Base-by-base conservation (phyloP, 331 rosid genomes). In the Pyracantha coccinea region DNA sequence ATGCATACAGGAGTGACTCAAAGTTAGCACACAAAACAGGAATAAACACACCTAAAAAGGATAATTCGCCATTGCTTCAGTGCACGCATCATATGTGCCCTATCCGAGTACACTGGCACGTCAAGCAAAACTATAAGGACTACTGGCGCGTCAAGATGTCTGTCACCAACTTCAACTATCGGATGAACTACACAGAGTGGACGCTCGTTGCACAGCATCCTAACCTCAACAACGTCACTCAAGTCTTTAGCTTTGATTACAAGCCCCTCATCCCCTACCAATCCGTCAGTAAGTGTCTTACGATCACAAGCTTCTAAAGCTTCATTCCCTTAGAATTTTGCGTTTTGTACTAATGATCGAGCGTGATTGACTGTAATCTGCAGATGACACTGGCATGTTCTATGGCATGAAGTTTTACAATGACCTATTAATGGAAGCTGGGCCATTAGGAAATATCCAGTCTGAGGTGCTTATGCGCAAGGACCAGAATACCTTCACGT, bases 321-420 rank as follows among this genome's bases (percentile, higher is more conserved):
- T 28, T 15, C 35, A 7, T 14, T 15, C 1, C 4, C 33, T 61
- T 0, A 1, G 66, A 61, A 28, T 58, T 24, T 12, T 53, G 25
- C 16, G 29, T 63, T 61, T 60, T 8, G 8, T 12, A 23, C 19
- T 70, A 4, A 77, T 14, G 64, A 29, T 11, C 14, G 27, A 50
- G n/a, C 24, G 5, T 8, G 25, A 71, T 70, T 61, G 60, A 20
- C 63, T 79, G 54, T 77, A 66, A 31, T 66, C 14, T 84, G 87
- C 94, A 93, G 98, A 93, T 88, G 98, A 93, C 73, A 93, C 98
- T 32, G 97, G 92, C 25, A 91, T 91, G 97, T 93, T 93, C 81
- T 93, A 91, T 47, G 98, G 98, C 69, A 88, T 91, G 89, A 91
- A 89, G 68, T 93, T 73, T 85, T 91, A 88, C 85, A 93, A 93